Percentiles rank a stretch among this genome's conserved stretches.
phyloP scores from a whole-genome alignment of 495 filamentous ascomycete species.

The Diplogelasinospora grovesii region DNA sequence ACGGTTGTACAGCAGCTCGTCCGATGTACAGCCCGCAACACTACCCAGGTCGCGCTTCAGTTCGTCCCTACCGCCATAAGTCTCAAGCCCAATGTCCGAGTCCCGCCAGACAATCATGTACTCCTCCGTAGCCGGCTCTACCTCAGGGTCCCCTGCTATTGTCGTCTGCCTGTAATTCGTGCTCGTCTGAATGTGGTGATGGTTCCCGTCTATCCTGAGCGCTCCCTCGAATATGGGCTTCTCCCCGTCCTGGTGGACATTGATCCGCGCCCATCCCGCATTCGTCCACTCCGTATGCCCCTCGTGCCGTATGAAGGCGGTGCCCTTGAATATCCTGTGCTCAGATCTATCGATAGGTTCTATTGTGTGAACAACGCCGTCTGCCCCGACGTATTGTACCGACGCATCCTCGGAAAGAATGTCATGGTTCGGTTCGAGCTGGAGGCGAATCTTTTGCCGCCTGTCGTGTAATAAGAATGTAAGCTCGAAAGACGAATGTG shows the following conservation, averaged over 20 bases:
- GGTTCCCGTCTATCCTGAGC: constrained; percentile 71
- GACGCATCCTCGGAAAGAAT: constrained; percentile 71
- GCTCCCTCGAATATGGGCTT: constrained; percentile 84
- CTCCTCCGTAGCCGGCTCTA: constrained; percentile 55
- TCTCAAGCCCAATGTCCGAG: constrained; percentile 60
- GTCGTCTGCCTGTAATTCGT: constrained; percentile 69
- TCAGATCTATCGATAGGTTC: constrained; percentile 63
- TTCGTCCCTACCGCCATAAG: constrained; percentile 18
- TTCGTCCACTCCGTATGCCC: constrained; percentile 62
- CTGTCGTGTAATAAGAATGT: constrained; percentile 66
- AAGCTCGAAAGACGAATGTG: constrained; percentile 74
- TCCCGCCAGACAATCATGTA: constrained; percentile 91
- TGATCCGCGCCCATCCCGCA: constrained; percentile 80
- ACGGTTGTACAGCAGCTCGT: constrained; percentile 64
- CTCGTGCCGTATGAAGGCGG: constrained; percentile 60
- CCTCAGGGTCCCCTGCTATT: constrained; percentile 64
- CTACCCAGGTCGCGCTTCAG: constrained; percentile 30
- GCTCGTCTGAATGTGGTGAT: constrained; percentile 81
- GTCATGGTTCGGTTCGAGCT: constrained; percentile 87
- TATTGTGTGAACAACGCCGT: constrained; percentile 55
- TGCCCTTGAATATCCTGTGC: constrained; percentile 79
- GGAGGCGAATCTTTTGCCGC: constrained; percentile 65
- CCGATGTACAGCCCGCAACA: constrained; percentile 51
- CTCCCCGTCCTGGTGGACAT: constrained; percentile 66
- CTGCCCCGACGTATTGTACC: constrained; percentile 60